Percentiles rank a stretch among this genome's conserved stretches.
Conservation (phyloP, 2,329 filamentous ascomycete genomes). For the Dryadomyces sulphureus region DNA sequence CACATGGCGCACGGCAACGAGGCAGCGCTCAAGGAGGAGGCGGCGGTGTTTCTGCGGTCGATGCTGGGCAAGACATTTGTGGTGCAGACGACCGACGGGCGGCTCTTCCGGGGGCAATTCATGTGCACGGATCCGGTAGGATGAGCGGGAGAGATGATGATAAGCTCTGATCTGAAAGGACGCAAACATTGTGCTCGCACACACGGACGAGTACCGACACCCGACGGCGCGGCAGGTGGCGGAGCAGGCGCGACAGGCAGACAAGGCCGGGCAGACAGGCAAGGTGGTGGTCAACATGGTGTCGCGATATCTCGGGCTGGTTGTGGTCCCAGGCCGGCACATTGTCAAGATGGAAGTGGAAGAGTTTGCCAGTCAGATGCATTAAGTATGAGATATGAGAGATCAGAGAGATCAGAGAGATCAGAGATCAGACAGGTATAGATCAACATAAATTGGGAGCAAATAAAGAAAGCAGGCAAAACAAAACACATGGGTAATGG, state of each 20-base stretch:
- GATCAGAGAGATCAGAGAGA: too few species aligned
- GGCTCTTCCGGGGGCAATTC: constrained; percentile 80
- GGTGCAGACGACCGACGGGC: constrained; percentile 64
- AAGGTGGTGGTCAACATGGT: constrained; percentile 56
- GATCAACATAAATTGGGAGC: too few species aligned
- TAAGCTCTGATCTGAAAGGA: too few species aligned
- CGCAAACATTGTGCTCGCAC: constrained; percentile 71
- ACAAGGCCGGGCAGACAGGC: constrained; percentile 17
- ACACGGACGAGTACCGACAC: constrained; percentile 79
- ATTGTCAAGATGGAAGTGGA: constrained; percentile 83
- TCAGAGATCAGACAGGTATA: too few species aligned
- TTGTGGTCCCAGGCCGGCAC: constrained; percentile 77
- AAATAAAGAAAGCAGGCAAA: too few species aligned
- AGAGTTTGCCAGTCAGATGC: constrained; percentile 47
- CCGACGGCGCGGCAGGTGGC: constrained; percentile 39
- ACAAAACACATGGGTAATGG: too few species aligned
- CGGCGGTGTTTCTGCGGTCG: constrained; percentile 35
- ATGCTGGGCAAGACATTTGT: constrained; percentile 69
- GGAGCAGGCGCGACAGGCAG: constrained; percentile 18
- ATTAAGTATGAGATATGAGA: constrained; percentile 4
- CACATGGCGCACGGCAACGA: too few species aligned
- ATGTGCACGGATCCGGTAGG: constrained; percentile 84
- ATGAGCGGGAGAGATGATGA: too few species aligned
- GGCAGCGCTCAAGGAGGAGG: constrained; percentile 2
- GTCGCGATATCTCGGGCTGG: constrained; percentile 72